A percentile compares a stretch with the other conserved stretches of the same genome.
phyloP scores from a whole-genome alignment of 164 flowering plant genomes.

The Warburgia ugandensis region DNA sequence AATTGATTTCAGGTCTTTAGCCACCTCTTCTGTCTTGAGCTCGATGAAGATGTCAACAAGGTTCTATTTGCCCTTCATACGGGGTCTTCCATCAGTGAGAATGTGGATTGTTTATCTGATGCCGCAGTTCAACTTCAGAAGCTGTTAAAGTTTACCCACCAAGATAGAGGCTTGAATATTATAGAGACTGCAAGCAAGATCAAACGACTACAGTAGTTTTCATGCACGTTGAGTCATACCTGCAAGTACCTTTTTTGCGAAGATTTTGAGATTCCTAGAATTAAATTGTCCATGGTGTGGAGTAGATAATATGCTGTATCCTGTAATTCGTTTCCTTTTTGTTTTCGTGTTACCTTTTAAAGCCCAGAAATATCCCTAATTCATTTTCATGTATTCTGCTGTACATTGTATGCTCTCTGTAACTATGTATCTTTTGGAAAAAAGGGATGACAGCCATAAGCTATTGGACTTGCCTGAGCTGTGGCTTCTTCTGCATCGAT shows the following conservation, averaged over 20 bases:
- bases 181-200: constrained; percentile 43
- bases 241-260: background rate
- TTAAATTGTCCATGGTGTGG: background rate
- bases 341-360: too few species aligned
- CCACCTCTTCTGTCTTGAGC: constrained; percentile 56
- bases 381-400: too few species aligned
- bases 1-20: constrained; percentile 48
- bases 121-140: constrained; percentile 42
- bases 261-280: background rate
- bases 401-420: too few species aligned
- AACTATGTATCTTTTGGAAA: too few species aligned
- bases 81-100: constrained; percentile 27
- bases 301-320: too few species aligned
- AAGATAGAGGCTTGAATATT: constrained; percentile 36
- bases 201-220: constrained; percentile 32
- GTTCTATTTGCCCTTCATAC: constrained; percentile 65
- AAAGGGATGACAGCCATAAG: too few species aligned
- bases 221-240: too few species aligned
- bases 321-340: too few species aligned
- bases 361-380: too few species aligned
- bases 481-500: too few species aligned
- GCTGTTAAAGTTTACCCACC: constrained; percentile 32
- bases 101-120: constrained; percentile 35
- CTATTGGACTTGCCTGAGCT: too few species aligned
- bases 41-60: constrained; percentile 81